These are phyloP conservation scores for thale cress (Arabidopsis thaliana) DNA, from an alignment of 345 rosid genomes.

Conservation along the genomic window TAIR10.1 NC_003074.8:10995001-10995500, in stretches of 20 bases:
- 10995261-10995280: not conserved
- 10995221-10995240: not conserved
- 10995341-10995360: too few relatives aligned
- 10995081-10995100: conserved; percentile 15
- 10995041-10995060: conserved; percentile 35
- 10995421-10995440: too few relatives aligned
- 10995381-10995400: too few relatives aligned
- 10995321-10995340: too few relatives aligned
- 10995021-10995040: conserved; percentile 27
- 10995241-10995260: not conserved
- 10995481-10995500: too few relatives aligned
- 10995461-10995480: too few relatives aligned
- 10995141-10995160: not conserved
- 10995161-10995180: not conserved
- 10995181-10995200: not conserved
- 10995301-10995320: too few relatives aligned
- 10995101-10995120: conserved; percentile 25
- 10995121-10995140: conserved; percentile 27
- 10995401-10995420: too few relatives aligned
- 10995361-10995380: too few relatives aligned
- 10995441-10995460: too few relatives aligned
- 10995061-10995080: not conserved
- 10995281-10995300: too few relatives aligned
- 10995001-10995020: not conserved
- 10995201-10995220: not conserved